Base-by-base conservation (phyloP, 345 rosid genomes). In the Sonneratia alba region DNA sequence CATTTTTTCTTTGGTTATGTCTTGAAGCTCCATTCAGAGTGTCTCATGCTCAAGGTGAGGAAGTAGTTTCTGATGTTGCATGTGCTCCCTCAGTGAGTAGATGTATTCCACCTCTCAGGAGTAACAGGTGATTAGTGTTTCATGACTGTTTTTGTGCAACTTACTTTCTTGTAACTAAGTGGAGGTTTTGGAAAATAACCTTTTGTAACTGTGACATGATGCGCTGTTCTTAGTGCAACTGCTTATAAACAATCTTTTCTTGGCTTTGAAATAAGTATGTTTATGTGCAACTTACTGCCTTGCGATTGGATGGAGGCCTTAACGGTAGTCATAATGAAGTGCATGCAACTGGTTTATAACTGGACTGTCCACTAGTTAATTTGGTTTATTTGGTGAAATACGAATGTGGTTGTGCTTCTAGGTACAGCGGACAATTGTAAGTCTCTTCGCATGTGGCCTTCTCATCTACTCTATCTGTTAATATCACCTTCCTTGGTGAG, bases 71-170 rank as follows among this genome's bases (percentile, higher is more conserved):
- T 64, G 91, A 82, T 75, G 78, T 69, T 61, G 73, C 81, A 38
- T 74, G 75, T 77, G 68, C 79, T 59, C 21, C 81, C 43, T 74
- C 89, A 2, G 73, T 69, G 68, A 74, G 64, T 59, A 86, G 92
- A 75, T 87, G 84, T 32, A 85, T 81, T 72, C 79, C 83, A 13
- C 73, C 56, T 16, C 75, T 77, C 75, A 81, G 85, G 71, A 75
- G 74, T 66, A 87, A 84, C 85, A 88, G 99, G 99, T 94, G 70
- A 74, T 72, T 42, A 65, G 34, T 68, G 57, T 63, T 53, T 27
- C 19, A 19, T 57, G 8, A 22, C 19, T 49, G 56, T 49, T 49
- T 19, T 15, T 55, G 22, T 55, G 61, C 61, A 18, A 55, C 61
- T 18, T 57, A 22, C 34, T n/a, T n/a, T 22, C 63, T 57, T 57